Percentiles rank a stretch among this genome's conserved stretches.
These are phyloP conservation scores for Papiliotrema fonsecae DNA, from an alignment of 1,284 basidiomycete genomes.

Conservation along the genomic window DNA sequence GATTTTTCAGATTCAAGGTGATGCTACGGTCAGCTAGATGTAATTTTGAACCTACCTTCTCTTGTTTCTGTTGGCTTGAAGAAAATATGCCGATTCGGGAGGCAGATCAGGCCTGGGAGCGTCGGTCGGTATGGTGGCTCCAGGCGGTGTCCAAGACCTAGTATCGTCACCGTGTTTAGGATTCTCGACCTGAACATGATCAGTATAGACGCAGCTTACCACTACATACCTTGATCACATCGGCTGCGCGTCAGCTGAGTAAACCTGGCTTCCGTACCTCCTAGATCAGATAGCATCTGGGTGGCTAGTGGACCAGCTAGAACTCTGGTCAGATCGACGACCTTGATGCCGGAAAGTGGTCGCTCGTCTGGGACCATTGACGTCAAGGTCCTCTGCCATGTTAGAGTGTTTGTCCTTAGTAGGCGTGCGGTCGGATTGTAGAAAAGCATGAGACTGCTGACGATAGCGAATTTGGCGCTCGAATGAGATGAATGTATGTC, in stretches of 20 bases:
- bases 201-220: too few species aligned
- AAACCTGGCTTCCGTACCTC: constrained; percentile 6
- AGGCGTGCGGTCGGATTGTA: too few species aligned
- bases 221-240: constrained; percentile 67
- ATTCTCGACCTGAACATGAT: constrained; percentile 61
- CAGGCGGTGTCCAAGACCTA: constrained; percentile 74
- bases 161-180: constrained; percentile 83
- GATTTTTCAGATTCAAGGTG: constrained; percentile 78
- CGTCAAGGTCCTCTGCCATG: not conserved
- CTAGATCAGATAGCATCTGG: constrained; percentile 61
- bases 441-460: too few species aligned
- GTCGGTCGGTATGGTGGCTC: constrained; percentile 55
- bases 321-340: constrained; percentile 82
- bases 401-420: not conserved
- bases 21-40: constrained; percentile 47
- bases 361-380: constrained; percentile 15
- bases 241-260: constrained; percentile 51
- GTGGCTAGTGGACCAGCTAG: constrained; percentile 84
- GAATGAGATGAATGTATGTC: too few species aligned
- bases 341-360: constrained; percentile 70
- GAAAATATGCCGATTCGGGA: constrained; percentile 88
- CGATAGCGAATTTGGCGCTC: too few species aligned
- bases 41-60: constrained; percentile 53
- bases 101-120: constrained; percentile 61
- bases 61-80: constrained; percentile 84